A percentile compares a stretch with the other conserved stretches of the same genome.
Evolutionary conservation across 768 basidiomycete species (phyloP).

Genomic region (Floccularia luteovirens): DNA sequence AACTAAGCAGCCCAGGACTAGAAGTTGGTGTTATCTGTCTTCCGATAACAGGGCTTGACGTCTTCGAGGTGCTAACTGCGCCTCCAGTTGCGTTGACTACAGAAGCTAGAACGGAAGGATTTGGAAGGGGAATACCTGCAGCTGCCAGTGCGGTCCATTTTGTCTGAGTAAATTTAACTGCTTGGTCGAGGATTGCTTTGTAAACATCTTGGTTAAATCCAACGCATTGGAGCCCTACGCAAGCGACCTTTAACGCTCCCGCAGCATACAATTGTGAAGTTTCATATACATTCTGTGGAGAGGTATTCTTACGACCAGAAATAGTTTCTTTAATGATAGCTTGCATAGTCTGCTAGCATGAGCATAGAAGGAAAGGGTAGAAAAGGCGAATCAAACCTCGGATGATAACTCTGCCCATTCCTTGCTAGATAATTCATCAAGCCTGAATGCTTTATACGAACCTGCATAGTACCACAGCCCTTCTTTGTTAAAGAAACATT

Average conservation of each 20-base stretch:
- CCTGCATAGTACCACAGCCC: constrained; percentile 83
- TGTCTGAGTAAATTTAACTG: constrained; percentile 35
- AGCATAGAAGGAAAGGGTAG: constrained; percentile 1
- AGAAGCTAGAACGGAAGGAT: not conserved
- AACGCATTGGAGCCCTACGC: constrained; percentile 68
- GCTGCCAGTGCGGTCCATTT: constrained; percentile 21
- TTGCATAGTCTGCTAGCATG: constrained; percentile 44
- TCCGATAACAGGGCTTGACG: not conserved
- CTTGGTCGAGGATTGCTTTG: constrained; percentile 57
- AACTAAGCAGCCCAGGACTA: not conserved
- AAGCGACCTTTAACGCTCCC: constrained; percentile 68
- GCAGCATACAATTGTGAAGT: constrained; percentile 62
- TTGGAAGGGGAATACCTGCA: constrained; percentile 4
- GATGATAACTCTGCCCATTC: constrained; percentile 64
- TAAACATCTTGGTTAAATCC: constrained; percentile 69
- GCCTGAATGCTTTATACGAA: constrained; percentile 58
- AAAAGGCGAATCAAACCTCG: constrained; percentile 36
- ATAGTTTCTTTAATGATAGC: constrained; percentile 69
- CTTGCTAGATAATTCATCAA: constrained; percentile 55
- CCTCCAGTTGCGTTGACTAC: not conserved
- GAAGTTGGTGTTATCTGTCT: not conserved
- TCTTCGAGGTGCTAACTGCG: not conserved
- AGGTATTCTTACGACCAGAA: constrained; percentile 61
- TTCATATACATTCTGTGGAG: constrained; percentile 75
- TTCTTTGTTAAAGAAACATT: constrained; percentile 78